phyloP scores from a whole-genome alignment of 2,329 filamentous ascomycete genomes.

The Penicillium sp. region DNA sequence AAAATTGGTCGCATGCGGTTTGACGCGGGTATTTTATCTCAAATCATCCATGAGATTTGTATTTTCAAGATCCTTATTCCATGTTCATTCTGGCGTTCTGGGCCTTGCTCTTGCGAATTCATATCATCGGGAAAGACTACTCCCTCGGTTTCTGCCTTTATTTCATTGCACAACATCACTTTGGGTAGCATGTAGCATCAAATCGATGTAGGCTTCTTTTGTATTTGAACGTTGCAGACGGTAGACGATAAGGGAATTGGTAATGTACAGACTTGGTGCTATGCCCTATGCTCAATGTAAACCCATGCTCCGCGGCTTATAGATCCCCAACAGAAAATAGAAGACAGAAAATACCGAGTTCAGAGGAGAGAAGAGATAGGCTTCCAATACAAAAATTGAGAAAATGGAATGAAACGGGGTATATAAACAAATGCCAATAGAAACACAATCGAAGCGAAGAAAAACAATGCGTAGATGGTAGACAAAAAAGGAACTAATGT shows the following conservation, averaged over 20 bases:
- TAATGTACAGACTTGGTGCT: not conserved
- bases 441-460: not conserved
- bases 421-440: slow-evolving; percentile 2
- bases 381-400: not conserved
- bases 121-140: not conserved
- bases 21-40: not conserved
- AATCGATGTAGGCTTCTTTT: not conserved
- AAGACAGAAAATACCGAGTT: not conserved
- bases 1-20: not conserved
- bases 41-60: not conserved
- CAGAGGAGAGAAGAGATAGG: not conserved
- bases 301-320: not conserved
- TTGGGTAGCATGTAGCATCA: not conserved
- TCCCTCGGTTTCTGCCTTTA: not conserved
- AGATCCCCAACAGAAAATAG: not conserved
- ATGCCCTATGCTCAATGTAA: not conserved
- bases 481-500: not conserved
- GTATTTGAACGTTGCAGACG: not conserved
- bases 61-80: not conserved
- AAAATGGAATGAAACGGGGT: not conserved
- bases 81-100: slow-evolving; percentile 1
- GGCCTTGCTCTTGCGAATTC: not conserved
- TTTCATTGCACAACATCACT: not conserved
- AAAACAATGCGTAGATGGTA: not conserved
- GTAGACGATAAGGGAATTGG: not conserved